A percentile compares a stretch with the other conserved stretches of the same genome.
Conservation (phyloP, 148 eudicot species). For the Selenicereus undatus region DNA sequence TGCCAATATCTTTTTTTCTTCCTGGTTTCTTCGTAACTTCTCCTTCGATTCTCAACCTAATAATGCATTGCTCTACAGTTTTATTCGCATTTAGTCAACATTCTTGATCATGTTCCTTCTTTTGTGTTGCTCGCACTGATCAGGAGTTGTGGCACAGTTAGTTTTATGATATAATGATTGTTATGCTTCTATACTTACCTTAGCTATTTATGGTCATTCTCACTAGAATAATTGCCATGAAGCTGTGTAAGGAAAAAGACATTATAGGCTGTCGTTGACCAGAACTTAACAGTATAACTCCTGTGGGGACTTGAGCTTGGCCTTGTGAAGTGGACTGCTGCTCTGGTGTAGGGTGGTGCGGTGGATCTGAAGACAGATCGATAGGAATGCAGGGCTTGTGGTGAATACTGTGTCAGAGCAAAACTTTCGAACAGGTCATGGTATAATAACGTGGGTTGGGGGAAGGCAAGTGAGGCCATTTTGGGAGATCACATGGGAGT, state of each 20-base stretch:
- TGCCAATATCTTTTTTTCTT: not conserved
- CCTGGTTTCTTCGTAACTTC: not conserved
- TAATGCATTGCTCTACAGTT: not conserved
- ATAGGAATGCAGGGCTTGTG: too few species aligned
- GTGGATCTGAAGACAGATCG: not conserved
- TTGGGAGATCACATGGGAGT: not conserved
- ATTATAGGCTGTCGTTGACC: not conserved
- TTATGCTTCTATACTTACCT: not conserved
- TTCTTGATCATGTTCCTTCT: not conserved
- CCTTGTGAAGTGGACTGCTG: not conserved
- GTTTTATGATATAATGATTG: not conserved
- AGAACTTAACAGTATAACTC: not conserved
- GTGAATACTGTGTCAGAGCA: not conserved
- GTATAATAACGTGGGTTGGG: not conserved
- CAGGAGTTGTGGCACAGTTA: not conserved
- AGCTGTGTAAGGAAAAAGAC: not conserved
- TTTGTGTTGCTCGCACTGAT: not conserved
- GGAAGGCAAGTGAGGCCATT: not conserved
- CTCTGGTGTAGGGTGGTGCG: not conserved
- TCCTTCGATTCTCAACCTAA: too few species aligned
- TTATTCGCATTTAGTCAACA: not conserved
- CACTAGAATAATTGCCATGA: not conserved
- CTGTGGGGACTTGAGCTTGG: not conserved
- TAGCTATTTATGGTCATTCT: too few species aligned
- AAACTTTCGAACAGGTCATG: not conserved